These are phyloP conservation scores for Toxicodendron radicans DNA, from an alignment of 345 rosid species.

Conservation along the genomic window DNA sequence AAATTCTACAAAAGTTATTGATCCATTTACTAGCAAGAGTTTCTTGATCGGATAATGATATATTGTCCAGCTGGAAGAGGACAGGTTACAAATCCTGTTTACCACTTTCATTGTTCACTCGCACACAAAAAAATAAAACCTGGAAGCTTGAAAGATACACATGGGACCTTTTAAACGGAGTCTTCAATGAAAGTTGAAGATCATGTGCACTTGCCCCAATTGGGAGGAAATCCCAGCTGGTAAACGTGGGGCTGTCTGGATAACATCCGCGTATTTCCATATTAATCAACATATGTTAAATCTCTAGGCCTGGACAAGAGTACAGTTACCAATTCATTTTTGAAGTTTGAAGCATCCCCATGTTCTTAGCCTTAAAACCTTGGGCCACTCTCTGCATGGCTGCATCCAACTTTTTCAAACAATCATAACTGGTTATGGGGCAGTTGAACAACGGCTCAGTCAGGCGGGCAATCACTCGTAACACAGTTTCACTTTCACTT, in stretches of 20 bases:
- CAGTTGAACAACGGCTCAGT: background rate
- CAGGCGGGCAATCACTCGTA: background rate
- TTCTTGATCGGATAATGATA: too few species aligned
- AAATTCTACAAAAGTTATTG: background rate
- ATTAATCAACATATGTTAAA: background rate
- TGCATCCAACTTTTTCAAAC: background rate
- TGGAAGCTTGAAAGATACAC: background rate
- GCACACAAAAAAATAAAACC: background rate
- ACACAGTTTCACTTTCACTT: too few species aligned
- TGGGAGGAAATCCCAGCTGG: background rate
- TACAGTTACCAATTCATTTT: background rate
- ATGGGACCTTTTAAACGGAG: background rate
- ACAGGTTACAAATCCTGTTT: too few species aligned
- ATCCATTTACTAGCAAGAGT: background rate
- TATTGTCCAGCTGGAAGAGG: too few species aligned
- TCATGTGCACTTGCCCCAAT: constrained; percentile 1
- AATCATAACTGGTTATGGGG: background rate
- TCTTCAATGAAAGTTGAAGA: constrained; percentile 7
- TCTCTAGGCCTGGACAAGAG: background rate
- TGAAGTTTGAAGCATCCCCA: background rate
- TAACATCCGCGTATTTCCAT: background rate
- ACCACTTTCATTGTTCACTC: too few species aligned
- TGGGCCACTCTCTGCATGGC: background rate
- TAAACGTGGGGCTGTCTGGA: constrained; percentile 10
- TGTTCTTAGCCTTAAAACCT: background rate